phyloP scores from a whole-genome alignment of 2,329 filamentous ascomycete genomes.

The Herpotrichia juniperi region DNA sequence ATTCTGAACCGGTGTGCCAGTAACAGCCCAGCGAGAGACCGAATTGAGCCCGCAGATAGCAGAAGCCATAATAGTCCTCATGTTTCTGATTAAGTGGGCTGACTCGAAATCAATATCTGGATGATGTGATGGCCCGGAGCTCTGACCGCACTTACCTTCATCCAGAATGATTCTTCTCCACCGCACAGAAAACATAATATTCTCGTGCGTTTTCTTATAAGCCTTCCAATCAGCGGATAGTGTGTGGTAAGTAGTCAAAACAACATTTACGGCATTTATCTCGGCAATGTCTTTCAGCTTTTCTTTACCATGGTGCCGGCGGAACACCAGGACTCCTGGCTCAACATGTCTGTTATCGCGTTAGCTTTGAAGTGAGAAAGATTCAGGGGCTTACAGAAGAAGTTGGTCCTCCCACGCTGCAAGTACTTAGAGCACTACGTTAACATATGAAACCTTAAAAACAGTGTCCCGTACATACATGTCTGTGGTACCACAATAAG shows the following conservation, averaged over 20 bases:
- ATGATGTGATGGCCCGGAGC: too few relatives aligned
- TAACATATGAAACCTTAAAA: neutral
- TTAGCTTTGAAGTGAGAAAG: too few relatives aligned
- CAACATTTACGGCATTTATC: slow-evolving; percentile 7
- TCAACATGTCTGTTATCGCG: slow-evolving; percentile 13
- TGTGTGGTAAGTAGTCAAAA: slow-evolving; percentile 25
- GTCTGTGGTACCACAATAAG: slow-evolving; percentile 20
- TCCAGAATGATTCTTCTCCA: slow-evolving; percentile 56
- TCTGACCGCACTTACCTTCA: slow-evolving; percentile 55
- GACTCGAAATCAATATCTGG: neutral
- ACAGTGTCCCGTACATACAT: slow-evolving; percentile 5
- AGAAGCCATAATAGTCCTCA: slow-evolving; percentile 35
- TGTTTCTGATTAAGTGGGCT: slow-evolving; percentile 53
- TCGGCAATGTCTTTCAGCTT: slow-evolving; percentile 4
- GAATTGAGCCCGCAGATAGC: slow-evolving; percentile 35
- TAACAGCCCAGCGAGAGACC: slow-evolving; percentile 53
- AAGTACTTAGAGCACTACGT: slow-evolving; percentile 13
- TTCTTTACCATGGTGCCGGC: slow-evolving; percentile 17
- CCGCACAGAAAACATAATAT: slow-evolving; percentile 24
- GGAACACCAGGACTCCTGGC: slow-evolving; percentile 4
- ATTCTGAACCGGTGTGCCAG: slow-evolving; percentile 59
- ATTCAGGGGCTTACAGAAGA: neutral
- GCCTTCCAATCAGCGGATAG: slow-evolving; percentile 16
- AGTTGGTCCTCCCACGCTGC: neutral
- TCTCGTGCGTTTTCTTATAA: neutral